Base-by-base conservation (phyloP, 768 basidiomycete genomes). In the Lentinula aciculospora region DNA sequence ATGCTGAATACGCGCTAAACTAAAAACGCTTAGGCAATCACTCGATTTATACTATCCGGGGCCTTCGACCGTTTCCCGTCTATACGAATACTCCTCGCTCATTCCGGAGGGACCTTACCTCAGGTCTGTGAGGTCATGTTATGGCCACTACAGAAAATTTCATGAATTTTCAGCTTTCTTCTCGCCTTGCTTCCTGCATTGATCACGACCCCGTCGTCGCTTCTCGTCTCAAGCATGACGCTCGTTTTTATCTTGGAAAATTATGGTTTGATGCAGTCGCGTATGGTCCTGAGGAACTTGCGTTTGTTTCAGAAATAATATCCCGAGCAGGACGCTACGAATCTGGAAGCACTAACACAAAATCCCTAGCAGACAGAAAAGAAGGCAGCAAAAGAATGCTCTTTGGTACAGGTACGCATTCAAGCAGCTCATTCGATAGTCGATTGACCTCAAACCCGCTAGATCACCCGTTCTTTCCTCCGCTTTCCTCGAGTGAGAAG, bases 391-490 rank as follows among this genome's bases (percentile, higher is more conserved):
- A 73, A 58, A 75, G 80, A 64, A 81, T 91, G 76, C 66, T 93
- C 36, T 94, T 92, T 64, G 92, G 92, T 23, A 93, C 92, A 31
- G 92, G 49, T 34, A 50, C 19, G 49, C 21, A 7, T 28, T 29
- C n/a, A 15, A 2, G 4, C 17, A 9, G 27, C n/a, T 27, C 12
- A 4, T 7, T 32, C 9, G 12, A 23, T 25, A 27, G 25, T 12
- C 29, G 25, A 29, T 17, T 48, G 13, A 31, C 6, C 21, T 28
- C 13, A 1, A 4, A 9, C n/a, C 9, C 21, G 7, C 13, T 4
- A 50, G 51, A 94, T 67, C 89, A 94, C 68, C 92, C 91, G 0
- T 94, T 94, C 78, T 94, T 94, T 73, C 93, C 92, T 13, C 93
- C 92, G 2, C 77, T 94, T 39, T 71, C 75, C 59, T 71, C 74